These are phyloP conservation scores for Curvularia spicifera DNA, from an alignment of 2,329 filamentous ascomycete genomes.

Conservation along the genomic window DNA sequence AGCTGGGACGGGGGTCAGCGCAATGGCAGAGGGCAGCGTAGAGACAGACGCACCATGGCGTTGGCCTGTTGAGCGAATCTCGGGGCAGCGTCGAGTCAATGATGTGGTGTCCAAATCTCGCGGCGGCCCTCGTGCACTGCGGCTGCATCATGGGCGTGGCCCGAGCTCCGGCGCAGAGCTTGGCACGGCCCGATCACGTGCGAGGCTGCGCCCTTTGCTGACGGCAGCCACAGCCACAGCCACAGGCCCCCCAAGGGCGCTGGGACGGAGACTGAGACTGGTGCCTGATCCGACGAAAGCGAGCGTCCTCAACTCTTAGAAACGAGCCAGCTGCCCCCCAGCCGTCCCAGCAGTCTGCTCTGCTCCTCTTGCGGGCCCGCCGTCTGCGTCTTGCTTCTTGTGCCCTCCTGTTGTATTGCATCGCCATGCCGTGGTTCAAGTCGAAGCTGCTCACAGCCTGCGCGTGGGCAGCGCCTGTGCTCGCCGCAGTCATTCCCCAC, in stretches of 20 bases:
- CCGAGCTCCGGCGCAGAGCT: slow-evolving; percentile 11
- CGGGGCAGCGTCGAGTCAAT: not conserved
- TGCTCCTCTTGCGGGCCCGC: slow-evolving; percentile 4
- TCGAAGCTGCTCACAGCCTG: slow-evolving; percentile 41
- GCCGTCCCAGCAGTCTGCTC: not conserved
- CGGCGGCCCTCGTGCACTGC: not conserved
- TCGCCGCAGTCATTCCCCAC: slow-evolving; percentile 38
- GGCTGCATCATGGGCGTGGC: slow-evolving; percentile 8
- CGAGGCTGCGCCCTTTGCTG: slow-evolving; percentile 36
- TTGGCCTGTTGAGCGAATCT: not conserved
- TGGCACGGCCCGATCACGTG: slow-evolving; percentile 8
- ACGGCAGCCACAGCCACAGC: slow-evolving; percentile 11
- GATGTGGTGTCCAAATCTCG: slow-evolving; percentile 2
- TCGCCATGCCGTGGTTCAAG: slow-evolving; percentile 43
- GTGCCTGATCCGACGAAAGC: slow-evolving; percentile 39
- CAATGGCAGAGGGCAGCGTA: slow-evolving; percentile 7
- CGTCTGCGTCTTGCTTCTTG: slow-evolving; percentile 15
- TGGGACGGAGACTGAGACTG: slow-evolving; percentile 42
- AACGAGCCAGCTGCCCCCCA: slow-evolving; percentile 27
- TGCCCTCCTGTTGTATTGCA: slow-evolving; percentile 9
- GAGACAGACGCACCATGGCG: slow-evolving; percentile 35
- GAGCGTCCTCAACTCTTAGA: slow-evolving; percentile 7
- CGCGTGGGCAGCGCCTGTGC: slow-evolving; percentile 37
- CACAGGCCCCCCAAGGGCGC: slow-evolving; percentile 18
- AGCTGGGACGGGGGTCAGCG: slow-evolving; percentile 54